These are phyloP conservation scores for Aspergillus udagawae DNA, from an alignment of 2,329 filamentous ascomycete genomes.

Conservation along the genomic window DNA sequence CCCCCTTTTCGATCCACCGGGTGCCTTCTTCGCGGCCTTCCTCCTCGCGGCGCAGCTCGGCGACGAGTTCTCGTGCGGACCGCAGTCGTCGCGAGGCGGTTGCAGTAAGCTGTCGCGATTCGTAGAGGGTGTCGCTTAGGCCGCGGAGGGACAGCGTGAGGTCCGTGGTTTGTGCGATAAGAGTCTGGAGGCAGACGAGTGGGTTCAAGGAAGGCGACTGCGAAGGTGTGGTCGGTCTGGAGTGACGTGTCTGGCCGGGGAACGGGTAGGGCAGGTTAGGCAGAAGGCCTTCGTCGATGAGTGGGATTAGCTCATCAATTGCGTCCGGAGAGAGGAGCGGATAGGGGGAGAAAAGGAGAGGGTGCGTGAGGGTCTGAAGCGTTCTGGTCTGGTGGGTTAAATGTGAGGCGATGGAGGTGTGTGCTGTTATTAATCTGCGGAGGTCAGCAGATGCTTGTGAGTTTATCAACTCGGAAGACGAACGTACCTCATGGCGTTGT, in stretches of 20 bases:
- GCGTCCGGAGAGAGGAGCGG: conserved; percentile 50
- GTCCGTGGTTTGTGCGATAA: conserved; percentile 68
- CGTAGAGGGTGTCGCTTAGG: conserved; percentile 86
- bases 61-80: conserved; percentile 77
- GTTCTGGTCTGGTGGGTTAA: conserved; percentile 58
- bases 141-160: conserved; percentile 77
- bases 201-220: conserved; percentile 36
- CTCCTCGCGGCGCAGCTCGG: conserved; percentile 78
- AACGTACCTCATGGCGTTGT: conserved; percentile 51
- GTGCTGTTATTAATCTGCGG: conserved; percentile 53
- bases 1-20: conserved; percentile 72
- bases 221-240: conserved; percentile 28
- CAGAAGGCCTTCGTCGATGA: conserved; percentile 51
- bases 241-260: conserved; percentile 24
- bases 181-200: conserved; percentile 62
- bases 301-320: conserved; percentile 55
- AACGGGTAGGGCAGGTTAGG: conserved; percentile 49
- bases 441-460: conserved; percentile 1
- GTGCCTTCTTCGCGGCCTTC: conserved; percentile 79
- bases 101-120: conserved; percentile 83
- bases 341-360: conserved; percentile 55
- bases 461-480: background rate
- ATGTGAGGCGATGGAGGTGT: conserved; percentile 56
- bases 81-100: conserved; percentile 75
- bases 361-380: conserved; percentile 55